phyloP scores from a whole-genome alignment of 2,329 filamentous ascomycete genomes.

The Colletotrichum simmondsii region DNA sequence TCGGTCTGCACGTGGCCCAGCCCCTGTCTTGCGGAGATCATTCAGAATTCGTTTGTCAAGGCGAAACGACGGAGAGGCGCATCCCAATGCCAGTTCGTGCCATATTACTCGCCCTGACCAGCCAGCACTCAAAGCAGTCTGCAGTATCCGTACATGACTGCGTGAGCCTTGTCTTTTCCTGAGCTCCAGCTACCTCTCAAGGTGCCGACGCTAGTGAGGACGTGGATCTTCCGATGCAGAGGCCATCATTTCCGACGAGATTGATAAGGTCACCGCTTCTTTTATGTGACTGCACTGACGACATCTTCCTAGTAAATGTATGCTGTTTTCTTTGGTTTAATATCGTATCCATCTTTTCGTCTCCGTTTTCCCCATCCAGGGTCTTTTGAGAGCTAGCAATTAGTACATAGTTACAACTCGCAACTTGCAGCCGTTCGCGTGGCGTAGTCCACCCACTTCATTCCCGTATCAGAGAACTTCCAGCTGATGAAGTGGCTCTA shows the following conservation, averaged over 20 bases:
- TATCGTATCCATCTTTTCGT: slow-evolving; percentile 5
- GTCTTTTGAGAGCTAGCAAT: neutral
- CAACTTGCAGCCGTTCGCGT: neutral
- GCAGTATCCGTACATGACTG: neutral
- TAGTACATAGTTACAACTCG: no score
- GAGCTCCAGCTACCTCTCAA: slow-evolving; percentile 3
- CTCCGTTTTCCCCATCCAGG: neutral
- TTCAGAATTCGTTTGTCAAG: slow-evolving; percentile 5
- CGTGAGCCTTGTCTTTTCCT: neutral
- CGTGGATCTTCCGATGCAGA: neutral
- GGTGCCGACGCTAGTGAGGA: slow-evolving; percentile 20
- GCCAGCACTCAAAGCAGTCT: neutral
- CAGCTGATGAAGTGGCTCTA: neutral
- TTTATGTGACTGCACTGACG: slow-evolving; percentile 11
- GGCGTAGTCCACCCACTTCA: neutral
- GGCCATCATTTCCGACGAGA: slow-evolving; percentile 14
- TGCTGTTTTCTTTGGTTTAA: neutral
- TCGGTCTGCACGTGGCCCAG: slow-evolving; percentile 15
- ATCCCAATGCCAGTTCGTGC: neutral
- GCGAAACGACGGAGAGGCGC: slow-evolving; percentile 16
- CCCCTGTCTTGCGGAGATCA: slow-evolving; percentile 11
- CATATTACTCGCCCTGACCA: neutral
- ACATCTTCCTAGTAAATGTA: slow-evolving; percentile 1
- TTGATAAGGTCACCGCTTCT: slow-evolving; percentile 27
- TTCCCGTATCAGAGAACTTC: neutral